A percentile compares a stretch with the other conserved stretches of the same genome.
phyloP scores from a whole-genome alignment of 148 eudicot species.

The Fagopyrum homotropicum region DNA sequence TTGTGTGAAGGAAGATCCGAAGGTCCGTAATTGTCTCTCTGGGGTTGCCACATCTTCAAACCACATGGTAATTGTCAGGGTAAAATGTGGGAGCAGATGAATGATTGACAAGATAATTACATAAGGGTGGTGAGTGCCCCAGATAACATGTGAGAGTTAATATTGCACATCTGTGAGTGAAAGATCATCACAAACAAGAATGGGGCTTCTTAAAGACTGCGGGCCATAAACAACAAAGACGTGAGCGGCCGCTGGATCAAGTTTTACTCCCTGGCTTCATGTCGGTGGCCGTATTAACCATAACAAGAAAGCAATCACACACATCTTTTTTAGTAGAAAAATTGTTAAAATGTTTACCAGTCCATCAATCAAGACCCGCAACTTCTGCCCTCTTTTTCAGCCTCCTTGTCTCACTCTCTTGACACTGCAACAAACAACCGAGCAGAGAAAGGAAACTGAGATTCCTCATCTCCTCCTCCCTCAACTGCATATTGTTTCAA shows the following conservation, averaged over 20 bases:
- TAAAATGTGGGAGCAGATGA: not conserved
- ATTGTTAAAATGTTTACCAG: not conserved
- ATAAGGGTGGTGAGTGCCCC: not conserved
- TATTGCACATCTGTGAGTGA: not conserved
- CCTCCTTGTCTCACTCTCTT: conserved; percentile 3
- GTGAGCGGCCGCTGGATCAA: not conserved
- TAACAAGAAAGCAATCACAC: conserved; percentile 6
- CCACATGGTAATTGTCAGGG: not conserved
- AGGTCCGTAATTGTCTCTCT: not conserved
- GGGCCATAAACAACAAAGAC: not conserved
- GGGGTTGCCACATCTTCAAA: not conserved
- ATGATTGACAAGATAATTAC: not conserved
- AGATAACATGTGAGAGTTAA: not conserved
- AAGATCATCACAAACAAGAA: not conserved
- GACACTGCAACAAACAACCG: not conserved
- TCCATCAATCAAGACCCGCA: conserved; percentile 8
- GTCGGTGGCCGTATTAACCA: not conserved
- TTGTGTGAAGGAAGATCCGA: not conserved
- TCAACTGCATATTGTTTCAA: not conserved
- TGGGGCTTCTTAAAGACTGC: not conserved
- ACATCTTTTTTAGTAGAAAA: not conserved
- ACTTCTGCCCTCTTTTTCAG: conserved; percentile 7
- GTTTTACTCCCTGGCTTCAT: not conserved
- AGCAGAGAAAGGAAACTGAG: not conserved
- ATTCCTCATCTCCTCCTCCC: not conserved